phyloP scores from a whole-genome alignment of 2,329 filamentous ascomycete genomes.

The Aspergillus pseudotamarii region DNA sequence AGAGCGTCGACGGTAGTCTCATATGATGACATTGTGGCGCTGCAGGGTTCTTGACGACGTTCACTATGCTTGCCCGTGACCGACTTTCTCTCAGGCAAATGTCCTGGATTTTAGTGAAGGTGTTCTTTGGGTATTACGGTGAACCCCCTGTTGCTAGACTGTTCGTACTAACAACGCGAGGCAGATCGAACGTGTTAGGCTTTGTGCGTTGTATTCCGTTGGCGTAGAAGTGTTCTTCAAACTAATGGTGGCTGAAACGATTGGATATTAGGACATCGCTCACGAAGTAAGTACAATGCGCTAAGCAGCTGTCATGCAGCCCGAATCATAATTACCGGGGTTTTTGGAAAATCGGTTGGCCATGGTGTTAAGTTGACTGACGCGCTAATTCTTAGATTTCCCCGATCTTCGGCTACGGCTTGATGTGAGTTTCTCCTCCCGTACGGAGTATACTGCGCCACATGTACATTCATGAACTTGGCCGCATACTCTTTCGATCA shows the following conservation, averaged over 20 bases:
- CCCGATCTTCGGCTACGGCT: conserved; percentile 43
- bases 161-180: conserved; percentile 28
- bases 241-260: conserved; percentile 44
- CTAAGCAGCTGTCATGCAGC: conserved; percentile 36
- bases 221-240: conserved; percentile 18
- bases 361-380: conserved; percentile 39
- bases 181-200: conserved; percentile 57
- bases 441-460: conserved; percentile 25
- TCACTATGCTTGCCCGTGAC: conserved; percentile 62
- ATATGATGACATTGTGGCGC: conserved; percentile 9
- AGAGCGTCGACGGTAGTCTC: conserved; percentile 4
- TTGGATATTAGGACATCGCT: conserved; percentile 44
- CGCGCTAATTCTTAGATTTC: conserved; percentile 44
- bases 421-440: conserved; percentile 38
- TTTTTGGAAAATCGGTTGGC: conserved; percentile 41
- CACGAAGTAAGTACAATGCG: conserved; percentile 37
- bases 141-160: conserved; percentile 22
- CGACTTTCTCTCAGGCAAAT: conserved; percentile 58
- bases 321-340: conserved; percentile 28
- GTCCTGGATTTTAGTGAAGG: conserved; percentile 63
- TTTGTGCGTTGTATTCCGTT: conserved; percentile 53
- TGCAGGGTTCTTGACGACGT: conserved; percentile 79
- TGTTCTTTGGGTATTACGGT: conserved; percentile 60
- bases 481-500: conserved; percentile 39
- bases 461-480: conserved; percentile 17